Percentiles rank a stretch among this genome's conserved stretches.
These are phyloP conservation scores for Gossypium gossypioides DNA, from an alignment of 441 rosid species.

Conservation along the genomic window DNA sequence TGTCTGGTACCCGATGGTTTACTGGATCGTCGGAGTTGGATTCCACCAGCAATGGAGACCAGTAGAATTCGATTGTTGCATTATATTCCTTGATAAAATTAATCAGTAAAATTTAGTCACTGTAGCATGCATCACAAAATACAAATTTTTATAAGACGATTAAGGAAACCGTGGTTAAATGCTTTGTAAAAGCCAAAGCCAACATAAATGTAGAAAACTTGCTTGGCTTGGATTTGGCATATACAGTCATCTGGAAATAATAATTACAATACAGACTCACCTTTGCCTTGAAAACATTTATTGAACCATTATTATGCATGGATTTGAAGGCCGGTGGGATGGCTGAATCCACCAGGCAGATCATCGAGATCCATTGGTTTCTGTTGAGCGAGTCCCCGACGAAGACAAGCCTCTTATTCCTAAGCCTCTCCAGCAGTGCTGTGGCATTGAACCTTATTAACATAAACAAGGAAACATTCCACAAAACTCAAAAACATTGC, in stretches of 20 bases:
- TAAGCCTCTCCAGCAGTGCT: conserved; percentile 44
- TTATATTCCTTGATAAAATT: conserved; percentile 36
- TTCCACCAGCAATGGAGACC: conserved; percentile 59
- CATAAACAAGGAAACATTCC: conserved; percentile 22
- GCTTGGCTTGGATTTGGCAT: background rate
- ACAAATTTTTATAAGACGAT: background rate
- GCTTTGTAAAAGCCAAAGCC: no score
- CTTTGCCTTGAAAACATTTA: conserved; percentile 38
- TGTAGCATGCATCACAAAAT: background rate
- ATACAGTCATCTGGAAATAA: background rate
- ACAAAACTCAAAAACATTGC: conserved; percentile 17
- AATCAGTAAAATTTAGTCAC: no score
- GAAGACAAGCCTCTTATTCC: conserved; percentile 51
- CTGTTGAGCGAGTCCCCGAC: conserved; percentile 56
- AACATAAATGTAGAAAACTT: no score
- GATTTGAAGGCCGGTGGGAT: conserved; percentile 34
- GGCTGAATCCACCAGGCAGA: conserved; percentile 39
- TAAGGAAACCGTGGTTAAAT: no score
- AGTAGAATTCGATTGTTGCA: conserved; percentile 53
- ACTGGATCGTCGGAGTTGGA: conserved; percentile 57
- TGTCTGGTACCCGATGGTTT: conserved; percentile 40
- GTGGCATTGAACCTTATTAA: conserved; percentile 66
- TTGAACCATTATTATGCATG: conserved; percentile 49
- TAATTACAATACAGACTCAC: conserved; percentile 24
- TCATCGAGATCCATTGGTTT: conserved; percentile 59